These are phyloP conservation scores for Elsinoe arachidis DNA, from an alignment of 2,329 filamentous ascomycete genomes.

Conservation along the genomic window DNA sequence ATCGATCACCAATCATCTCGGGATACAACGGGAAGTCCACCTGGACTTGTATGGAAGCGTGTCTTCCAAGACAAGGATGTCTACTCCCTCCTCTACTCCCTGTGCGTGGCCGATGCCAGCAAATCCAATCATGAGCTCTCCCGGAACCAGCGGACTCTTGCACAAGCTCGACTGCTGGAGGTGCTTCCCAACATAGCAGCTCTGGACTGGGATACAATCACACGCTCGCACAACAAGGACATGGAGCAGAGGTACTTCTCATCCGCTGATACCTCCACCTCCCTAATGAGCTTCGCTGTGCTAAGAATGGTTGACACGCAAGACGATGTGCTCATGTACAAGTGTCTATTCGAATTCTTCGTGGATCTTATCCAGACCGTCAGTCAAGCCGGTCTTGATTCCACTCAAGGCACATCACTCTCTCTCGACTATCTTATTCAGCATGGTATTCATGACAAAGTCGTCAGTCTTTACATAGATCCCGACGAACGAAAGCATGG, in stretches of 20 bases:
- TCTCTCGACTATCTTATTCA: slow-evolving; percentile 46
- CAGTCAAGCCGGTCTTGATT: slow-evolving; percentile 18
- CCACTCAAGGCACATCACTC: slow-evolving; percentile 22
- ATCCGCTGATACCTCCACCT: slow-evolving; percentile 24
- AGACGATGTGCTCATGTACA: slow-evolving; percentile 52
- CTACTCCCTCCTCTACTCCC: slow-evolving; percentile 48
- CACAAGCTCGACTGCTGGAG: slow-evolving; percentile 52
- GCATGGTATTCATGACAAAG: slow-evolving; percentile 42
- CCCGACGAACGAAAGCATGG: slow-evolving; percentile 38
- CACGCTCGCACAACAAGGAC: slow-evolving; percentile 42
- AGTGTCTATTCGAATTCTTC: slow-evolving; percentile 51
- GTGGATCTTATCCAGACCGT: slow-evolving; percentile 43
- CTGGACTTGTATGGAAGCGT: slow-evolving; percentile 52
- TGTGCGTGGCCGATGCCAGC: slow-evolving; percentile 40
- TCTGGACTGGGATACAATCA: slow-evolving; percentile 48
- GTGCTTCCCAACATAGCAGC: slow-evolving; percentile 46
- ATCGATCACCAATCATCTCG: slow-evolving; percentile 36
- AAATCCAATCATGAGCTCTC: slow-evolving; percentile 31
- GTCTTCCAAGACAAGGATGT: slow-evolving; percentile 53
- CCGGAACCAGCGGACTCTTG: slow-evolving; percentile 48
- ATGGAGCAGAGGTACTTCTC: slow-evolving; percentile 38
- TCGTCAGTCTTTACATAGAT: slow-evolving; percentile 45
- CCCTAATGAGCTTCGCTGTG: slow-evolving; percentile 47
- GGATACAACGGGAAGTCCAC: slow-evolving; percentile 17
- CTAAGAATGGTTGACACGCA: slow-evolving; percentile 47